Percentiles rank a stretch among this genome's conserved stretches.
phyloP scores from a whole-genome alignment of 352 stramenopile genomes.

The Globisporangium perplexum region DNA sequence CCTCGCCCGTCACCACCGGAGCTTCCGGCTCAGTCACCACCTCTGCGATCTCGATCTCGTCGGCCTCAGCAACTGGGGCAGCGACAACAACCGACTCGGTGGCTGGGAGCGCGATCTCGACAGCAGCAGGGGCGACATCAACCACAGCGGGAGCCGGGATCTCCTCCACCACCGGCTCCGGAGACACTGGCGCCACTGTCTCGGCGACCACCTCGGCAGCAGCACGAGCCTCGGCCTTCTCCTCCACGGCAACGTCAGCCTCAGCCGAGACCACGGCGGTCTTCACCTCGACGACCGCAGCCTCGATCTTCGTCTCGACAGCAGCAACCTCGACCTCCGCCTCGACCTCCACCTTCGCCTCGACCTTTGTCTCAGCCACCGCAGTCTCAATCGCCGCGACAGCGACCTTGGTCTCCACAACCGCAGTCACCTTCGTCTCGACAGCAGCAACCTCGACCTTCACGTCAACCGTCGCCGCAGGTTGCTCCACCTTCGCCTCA shows the following conservation, averaged over 20 bases:
- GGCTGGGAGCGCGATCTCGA: background rate
- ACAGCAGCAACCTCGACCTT: background rate
- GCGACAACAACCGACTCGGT: background rate
- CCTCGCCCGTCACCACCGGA: background rate
- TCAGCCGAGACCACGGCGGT: background rate
- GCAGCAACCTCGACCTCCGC: background rate
- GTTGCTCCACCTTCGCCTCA: conserved; percentile 2
- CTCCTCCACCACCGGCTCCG: conserved; percentile 1
- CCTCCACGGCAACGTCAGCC: background rate
- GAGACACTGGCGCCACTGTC: background rate
- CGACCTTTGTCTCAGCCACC: background rate
- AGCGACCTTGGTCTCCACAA: conserved; percentile 1
- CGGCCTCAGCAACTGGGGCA: background rate
- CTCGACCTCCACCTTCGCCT: background rate
- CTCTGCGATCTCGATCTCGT: background rate
- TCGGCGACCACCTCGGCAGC: background rate
- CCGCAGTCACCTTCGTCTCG: conserved; percentile 6
- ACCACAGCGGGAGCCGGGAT: background rate
- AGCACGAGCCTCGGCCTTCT: background rate
- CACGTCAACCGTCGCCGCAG: background rate
- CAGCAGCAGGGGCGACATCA: background rate
- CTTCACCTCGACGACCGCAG: background rate
- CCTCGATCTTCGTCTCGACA: conserved; percentile 8
- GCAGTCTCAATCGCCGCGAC: background rate
- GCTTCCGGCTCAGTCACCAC: background rate